Evolutionary conservation across 805 yeast species (phyloP).

Genomic region (Debaryomyces castellii): DNA sequence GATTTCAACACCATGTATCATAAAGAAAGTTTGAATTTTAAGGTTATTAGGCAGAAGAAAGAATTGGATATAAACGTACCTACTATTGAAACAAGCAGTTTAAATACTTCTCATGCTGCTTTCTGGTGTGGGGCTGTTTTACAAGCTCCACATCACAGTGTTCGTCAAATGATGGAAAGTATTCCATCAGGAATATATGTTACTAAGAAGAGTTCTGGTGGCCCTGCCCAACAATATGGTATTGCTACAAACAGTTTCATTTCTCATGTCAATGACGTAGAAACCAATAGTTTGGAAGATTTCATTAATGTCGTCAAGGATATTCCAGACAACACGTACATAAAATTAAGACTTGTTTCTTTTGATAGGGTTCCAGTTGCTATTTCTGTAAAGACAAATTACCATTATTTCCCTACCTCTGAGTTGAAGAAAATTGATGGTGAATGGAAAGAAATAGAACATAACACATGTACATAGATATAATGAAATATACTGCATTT

Average conservation of each 20-base stretch:
- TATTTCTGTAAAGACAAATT: constrained; percentile 78
- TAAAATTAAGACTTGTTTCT: constrained; percentile 76
- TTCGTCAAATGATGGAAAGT: constrained; percentile 74
- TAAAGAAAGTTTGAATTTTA: constrained; percentile 49
- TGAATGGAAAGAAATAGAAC: constrained; percentile 51
- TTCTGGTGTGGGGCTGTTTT: constrained; percentile 82
- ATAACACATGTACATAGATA: constrained; percentile 21
- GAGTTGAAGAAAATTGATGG: constrained; percentile 54
- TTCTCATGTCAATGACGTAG: constrained; percentile 80
- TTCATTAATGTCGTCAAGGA: constrained; percentile 65
- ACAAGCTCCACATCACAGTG: constrained; percentile 92
- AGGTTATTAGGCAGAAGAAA: constrained; percentile 69
- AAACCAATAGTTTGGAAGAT: constrained; percentile 67
- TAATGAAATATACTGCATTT: not conserved
- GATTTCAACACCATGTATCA: constrained; percentile 58
- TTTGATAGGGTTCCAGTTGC: constrained; percentile 89
- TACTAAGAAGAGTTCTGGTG: constrained; percentile 70
- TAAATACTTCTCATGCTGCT: constrained; percentile 65
- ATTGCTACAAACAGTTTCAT: constrained; percentile 79
- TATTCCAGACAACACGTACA: constrained; percentile 78
- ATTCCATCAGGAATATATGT: constrained; percentile 86
- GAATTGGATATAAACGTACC: constrained; percentile 62
- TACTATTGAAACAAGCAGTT: constrained; percentile 56
- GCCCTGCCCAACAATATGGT: constrained; percentile 84
- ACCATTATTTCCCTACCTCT: constrained; percentile 81